phyloP scores from a whole-genome alignment of 148 eudicot genomes.

The Euryodendron excelsum region DNA sequence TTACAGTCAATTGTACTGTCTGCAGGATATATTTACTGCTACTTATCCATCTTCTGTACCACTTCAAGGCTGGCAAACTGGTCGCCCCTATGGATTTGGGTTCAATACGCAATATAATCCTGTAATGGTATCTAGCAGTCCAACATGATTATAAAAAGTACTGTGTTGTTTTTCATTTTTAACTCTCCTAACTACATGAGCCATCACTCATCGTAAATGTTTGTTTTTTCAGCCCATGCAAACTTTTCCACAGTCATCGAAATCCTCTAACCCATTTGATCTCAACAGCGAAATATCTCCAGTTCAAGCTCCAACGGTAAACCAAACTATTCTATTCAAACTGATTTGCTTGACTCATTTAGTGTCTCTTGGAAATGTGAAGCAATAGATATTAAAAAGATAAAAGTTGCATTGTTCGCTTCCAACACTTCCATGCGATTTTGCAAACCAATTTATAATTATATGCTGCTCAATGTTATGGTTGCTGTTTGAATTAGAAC shows the following conservation, averaged over 20 bases:
- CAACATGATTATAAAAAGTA: neutral
- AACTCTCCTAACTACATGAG: no score
- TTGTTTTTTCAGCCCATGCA: conserved; percentile 51
- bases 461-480: neutral
- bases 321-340: conserved; percentile 11
- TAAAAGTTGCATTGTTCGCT: neutral
- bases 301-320: conserved; percentile 54
- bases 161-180: no score
- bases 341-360: neutral
- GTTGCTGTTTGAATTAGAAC: neutral
- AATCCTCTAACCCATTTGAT: conserved; percentile 83
- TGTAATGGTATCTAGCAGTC: conserved; percentile 44
- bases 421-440: neutral
- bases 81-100: conserved; percentile 51
- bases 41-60: conserved; percentile 53
- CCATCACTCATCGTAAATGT: neutral
- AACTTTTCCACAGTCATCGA: conserved; percentile 39
- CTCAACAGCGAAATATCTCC: conserved; percentile 48
- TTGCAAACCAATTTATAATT: neutral
- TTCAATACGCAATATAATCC: conserved; percentile 63
- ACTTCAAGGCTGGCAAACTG: conserved; percentile 77
- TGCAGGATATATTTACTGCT: conserved; percentile 80
- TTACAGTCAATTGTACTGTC: conserved; percentile 2
- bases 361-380: neutral
- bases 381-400: neutral